Base-by-base conservation (phyloP, 2,329 filamentous ascomycete genomes). In the Lomentospora prolificans region DNA sequence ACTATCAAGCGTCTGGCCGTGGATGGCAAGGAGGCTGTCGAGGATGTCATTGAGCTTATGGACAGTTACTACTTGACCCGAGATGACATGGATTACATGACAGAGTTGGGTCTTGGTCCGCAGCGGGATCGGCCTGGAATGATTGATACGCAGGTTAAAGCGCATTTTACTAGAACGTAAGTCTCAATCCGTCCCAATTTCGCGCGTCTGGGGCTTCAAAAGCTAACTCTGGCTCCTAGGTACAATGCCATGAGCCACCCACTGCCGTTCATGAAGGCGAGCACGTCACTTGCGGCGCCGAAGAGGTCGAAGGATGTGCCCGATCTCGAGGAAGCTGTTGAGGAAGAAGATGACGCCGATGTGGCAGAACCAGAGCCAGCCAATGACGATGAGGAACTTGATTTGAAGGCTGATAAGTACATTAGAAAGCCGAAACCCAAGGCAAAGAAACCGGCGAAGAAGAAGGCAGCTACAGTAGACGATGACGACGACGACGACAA, bases 221-320 rank as follows among this genome's bases (percentile, higher is more conserved):
- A 27, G 28, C 53, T 55, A 27, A 55, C 52, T 2, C n/a, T 6
- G 6, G 19, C 46, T 22, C 17, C 56, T 51, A 92, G 88, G 55
- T 94, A 99, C 69, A 99, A 99, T 63, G 72, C 79, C 58, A 86
- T 86, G 72, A 85, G 85, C 17, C 94, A 99, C 62, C 92, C 92
- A 0, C 73, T 99, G 53, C 91, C 94, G 1, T 99, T 96, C 72
- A 96, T 97, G 84, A 97, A 96, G 71, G 89, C 91, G 2, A 90
- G 82, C 63, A 89, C 79, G 60, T 80, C 94, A 14, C 69, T 82
- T 8, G 87, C 83, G 3, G 84, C 89, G 3, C 90, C 89, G 74
- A 86, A 84, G 64, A 73, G 77, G 41, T 74, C 82, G 25, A 84
- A 83, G 69, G 90, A 92, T 51, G 87, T 86, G 59, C 95, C 94